Conservation (phyloP, 2,329 filamentous ascomycete genomes). For the Diaporthe amygdali region DNA sequence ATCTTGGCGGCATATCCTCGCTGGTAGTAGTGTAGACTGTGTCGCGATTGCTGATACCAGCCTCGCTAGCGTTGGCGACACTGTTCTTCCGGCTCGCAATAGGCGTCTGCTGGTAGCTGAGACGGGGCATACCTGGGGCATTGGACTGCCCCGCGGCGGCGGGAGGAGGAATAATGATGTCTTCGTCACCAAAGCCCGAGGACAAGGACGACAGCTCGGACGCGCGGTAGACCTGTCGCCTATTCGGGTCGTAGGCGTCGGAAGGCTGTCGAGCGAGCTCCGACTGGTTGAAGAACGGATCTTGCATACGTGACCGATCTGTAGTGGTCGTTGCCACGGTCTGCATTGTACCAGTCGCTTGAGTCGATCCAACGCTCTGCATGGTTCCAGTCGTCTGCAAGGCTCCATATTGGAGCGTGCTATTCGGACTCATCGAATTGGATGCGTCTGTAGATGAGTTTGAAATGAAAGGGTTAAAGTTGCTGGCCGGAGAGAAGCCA, state of each 20-base stretch:
- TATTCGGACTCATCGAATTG: slow-evolving; percentile 30
- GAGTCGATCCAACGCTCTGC: slow-evolving; percentile 27
- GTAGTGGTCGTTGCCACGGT: slow-evolving; percentile 33
- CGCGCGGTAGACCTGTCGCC: slow-evolving; percentile 43
- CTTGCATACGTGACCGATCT: slow-evolving; percentile 41
- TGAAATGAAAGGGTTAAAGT: slow-evolving; percentile 24
- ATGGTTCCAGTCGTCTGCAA: slow-evolving; percentile 17
- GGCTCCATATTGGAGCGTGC: slow-evolving; percentile 32
- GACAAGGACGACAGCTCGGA: slow-evolving; percentile 66
- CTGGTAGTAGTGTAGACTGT: slow-evolving; percentile 59
- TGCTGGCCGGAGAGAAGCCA: slow-evolving; percentile 8
- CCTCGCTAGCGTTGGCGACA: slow-evolving; percentile 42
- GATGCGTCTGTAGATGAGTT: slow-evolving; percentile 30
- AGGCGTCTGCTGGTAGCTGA: slow-evolving; percentile 13
- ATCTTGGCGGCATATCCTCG: slow-evolving; percentile 60
- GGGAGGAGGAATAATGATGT: slow-evolving; percentile 54
- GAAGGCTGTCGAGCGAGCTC: slow-evolving; percentile 43
- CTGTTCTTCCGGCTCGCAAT: slow-evolving; percentile 28
- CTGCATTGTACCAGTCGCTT: slow-evolving; percentile 22
- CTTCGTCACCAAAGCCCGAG: slow-evolving; percentile 68
- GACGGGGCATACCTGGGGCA: background rate
- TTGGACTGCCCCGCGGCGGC: slow-evolving; percentile 26
- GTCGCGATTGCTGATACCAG: slow-evolving; percentile 43
- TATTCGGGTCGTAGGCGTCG: slow-evolving; percentile 40
- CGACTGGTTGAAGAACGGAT: slow-evolving; percentile 45